Evolutionary conservation across 805 yeast species (phyloP).

Genomic region (Pichia pseudocactophila): DNA sequence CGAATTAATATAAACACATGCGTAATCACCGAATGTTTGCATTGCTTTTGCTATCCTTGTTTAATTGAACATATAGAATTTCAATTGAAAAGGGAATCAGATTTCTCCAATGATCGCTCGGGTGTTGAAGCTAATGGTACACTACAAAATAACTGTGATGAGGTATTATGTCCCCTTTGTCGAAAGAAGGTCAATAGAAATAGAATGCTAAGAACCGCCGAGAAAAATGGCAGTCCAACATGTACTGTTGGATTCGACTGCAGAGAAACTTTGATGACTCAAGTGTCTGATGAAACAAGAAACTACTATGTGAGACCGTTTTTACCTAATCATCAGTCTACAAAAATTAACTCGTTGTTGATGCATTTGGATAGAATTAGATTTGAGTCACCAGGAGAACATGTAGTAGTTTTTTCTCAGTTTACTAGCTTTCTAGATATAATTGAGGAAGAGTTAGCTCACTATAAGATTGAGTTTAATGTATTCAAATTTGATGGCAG

Average conservation of each 20-base stretch:
- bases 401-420: constrained; percentile 84
- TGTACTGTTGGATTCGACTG: background rate
- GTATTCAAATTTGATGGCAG: constrained; percentile 80
- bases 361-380: constrained; percentile 46
- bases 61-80: constrained; percentile 65
- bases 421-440: constrained; percentile 77
- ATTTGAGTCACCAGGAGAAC: constrained; percentile 53
- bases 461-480: constrained; percentile 37
- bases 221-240: constrained; percentile 6
- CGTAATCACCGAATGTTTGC: constrained; percentile 67
- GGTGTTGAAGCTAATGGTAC: constrained; percentile 20
- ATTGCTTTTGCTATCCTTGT: constrained; percentile 68
- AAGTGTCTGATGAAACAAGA: constrained; percentile 7
- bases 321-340: constrained; percentile 49
- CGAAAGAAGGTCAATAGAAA: constrained; percentile 44
- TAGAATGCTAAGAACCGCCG: constrained; percentile 36
- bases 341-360: constrained; percentile 64
- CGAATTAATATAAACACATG: constrained; percentile 46
- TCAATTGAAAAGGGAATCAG: constrained; percentile 28
- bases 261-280: constrained; percentile 6
- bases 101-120: background rate
- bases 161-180: constrained; percentile 69
- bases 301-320: constrained; percentile 30
- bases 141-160: constrained; percentile 14
- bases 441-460: constrained; percentile 50